Conservation (phyloP, 352 stramenopile genomes). For the Phytophthora ramorum region DNA sequence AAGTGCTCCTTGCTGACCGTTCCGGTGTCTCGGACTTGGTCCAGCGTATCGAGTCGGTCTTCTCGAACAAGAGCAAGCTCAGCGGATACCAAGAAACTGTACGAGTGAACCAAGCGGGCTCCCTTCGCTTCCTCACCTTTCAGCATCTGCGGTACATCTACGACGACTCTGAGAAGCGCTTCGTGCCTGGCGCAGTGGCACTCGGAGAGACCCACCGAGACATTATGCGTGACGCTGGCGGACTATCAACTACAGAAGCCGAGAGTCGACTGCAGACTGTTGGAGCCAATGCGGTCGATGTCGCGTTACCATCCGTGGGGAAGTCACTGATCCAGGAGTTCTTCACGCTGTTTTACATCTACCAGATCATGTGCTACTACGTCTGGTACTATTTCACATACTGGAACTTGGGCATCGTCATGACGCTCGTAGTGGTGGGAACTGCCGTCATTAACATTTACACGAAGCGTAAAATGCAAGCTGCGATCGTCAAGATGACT, state of each 20-base stretch:
- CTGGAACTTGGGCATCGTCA: constrained; percentile 50
- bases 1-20: constrained; percentile 40
- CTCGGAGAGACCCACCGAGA: constrained; percentile 12
- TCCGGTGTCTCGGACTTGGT: constrained; percentile 34
- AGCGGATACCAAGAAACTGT: constrained; percentile 43
- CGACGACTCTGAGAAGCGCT: constrained; percentile 14
- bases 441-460: constrained; percentile 53
- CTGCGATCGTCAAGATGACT: constrained; percentile 53
- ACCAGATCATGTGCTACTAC: constrained; percentile 67
- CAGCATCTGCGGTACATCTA: constrained; percentile 56
- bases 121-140: constrained; percentile 19
- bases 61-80: constrained; percentile 12
- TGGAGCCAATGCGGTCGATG: neutral
- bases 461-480: constrained; percentile 51
- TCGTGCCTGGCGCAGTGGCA: neutral
- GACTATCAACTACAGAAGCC: neutral
- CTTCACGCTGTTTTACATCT: constrained; percentile 57
- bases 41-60: constrained; percentile 7
- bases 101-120: constrained; percentile 18
- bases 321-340: constrained; percentile 37
- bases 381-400: constrained; percentile 69
- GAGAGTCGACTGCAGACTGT: neutral
- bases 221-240: neutral
- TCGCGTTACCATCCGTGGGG: neutral
- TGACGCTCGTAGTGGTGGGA: constrained; percentile 44